Base-by-base conservation (phyloP, 139 green algal genomes). In the Tetradesmus lagerheimii region DNA sequence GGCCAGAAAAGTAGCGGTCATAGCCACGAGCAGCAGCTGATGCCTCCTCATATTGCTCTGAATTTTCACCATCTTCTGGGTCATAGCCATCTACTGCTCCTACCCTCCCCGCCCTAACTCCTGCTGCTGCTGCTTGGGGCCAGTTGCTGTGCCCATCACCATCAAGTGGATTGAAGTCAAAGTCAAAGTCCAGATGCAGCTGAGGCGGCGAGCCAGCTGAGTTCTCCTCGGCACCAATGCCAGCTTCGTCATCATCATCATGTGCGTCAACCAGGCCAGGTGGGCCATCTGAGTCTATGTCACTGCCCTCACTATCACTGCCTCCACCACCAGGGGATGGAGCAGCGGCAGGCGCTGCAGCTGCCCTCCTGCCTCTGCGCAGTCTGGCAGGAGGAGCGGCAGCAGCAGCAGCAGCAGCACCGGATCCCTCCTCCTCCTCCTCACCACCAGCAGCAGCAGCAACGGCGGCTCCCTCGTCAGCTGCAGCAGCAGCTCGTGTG, bases 1-100 rank as follows among this genome's bases (percentile, higher is more conserved):
- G 92, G 11, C 92, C 92, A 29, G 39, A 50, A 71, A 86, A 94
- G 41, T 87, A 84, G 41, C 81, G 64, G 37, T 77, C 15, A 79
- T 88, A 86, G 45, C 86, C 47, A 9, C 45, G 47, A 0, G 79
- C 39, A 27, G 41, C 79, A 85, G 39, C 39, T 71, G 12, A 18
- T 12, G 38, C 39, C 12, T 64, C 79, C 3, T 85, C 79, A 66
- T 66, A 43, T 3, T 35, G 37, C 27, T 35, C 18, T n/a, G n/a
- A 43, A 39, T 66, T 43, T 14, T 37, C 79, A 64, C 23, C 29
- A 85, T 47, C 14, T 23, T n/a, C 23, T 31, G 20, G 57, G 20
- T 8, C 57, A 71, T 31, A 20, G 67, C n/a, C 67, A 31, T 15
- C 78, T 64, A 37, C 76, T 45, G 76, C 76, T 83, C 20, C 76